phyloP scores from a whole-genome alignment of 1,284 basidiomycete species.

The Trichosporon sp. region DNA sequence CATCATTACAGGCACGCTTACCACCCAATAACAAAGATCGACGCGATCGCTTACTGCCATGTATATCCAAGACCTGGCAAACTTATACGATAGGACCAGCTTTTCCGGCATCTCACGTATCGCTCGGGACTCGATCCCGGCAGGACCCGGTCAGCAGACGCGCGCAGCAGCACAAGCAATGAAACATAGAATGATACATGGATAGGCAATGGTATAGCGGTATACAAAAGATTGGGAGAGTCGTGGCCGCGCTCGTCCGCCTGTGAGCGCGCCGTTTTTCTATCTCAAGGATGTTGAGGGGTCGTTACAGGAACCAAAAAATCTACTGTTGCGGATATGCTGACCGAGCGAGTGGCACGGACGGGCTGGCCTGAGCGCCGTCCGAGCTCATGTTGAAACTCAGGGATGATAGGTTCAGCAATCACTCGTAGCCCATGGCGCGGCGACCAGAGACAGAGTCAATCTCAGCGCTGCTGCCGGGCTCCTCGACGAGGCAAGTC shows the following conservation, averaged over 20 bases:
- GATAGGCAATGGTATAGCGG: not conserved
- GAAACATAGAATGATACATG: not conserved
- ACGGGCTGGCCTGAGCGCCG: not conserved
- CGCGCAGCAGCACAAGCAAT: not conserved
- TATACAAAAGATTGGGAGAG: not conserved
- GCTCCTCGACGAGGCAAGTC: slow-evolving; percentile 26
- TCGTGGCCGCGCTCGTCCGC: not conserved
- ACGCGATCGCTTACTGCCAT: too few species aligned
- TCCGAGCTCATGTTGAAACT: not conserved
- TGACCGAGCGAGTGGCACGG: not conserved
- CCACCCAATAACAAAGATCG: too few species aligned
- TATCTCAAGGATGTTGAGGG: not conserved
- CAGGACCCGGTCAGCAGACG: not conserved
- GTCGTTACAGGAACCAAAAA: not conserved
- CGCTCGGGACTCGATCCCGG: too few species aligned
- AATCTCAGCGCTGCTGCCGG: slow-evolving; percentile 18
- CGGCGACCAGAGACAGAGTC: slow-evolving; percentile 27
- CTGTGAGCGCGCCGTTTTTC: not conserved
- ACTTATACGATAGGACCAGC: too few species aligned
- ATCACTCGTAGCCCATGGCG: slow-evolving; percentile 33
- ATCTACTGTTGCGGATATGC: too few species aligned
- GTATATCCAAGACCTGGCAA: too few species aligned
- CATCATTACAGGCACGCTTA: too few species aligned
- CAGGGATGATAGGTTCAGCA: slow-evolving; percentile 2
- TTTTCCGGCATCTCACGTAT: too few species aligned